Evolutionary conservation across 495 filamentous ascomycete genomes (phyloP), one percentile per base, ranked within the genome.

Genomic region (Aspergillus hancockii): DNA sequence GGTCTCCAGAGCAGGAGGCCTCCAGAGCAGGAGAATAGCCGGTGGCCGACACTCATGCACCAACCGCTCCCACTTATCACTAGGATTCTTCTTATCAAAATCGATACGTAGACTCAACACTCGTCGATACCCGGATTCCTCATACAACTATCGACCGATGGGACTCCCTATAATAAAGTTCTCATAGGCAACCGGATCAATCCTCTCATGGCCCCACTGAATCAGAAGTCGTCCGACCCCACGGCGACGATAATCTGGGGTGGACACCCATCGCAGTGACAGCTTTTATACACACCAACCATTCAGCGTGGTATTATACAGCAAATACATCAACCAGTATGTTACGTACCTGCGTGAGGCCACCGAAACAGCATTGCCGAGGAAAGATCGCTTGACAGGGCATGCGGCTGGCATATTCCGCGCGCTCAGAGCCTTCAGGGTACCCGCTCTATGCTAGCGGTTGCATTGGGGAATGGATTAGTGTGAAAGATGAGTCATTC

Each of bases 91-190:
- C 40, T 64, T 67, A 31, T 54, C 43, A 12, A 68, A 66, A 31
- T 66, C 57, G 12, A 70, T 31, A 30, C 62, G 40, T 19, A 67
- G 46, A 8, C 63, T 55, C 46, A 63, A 64, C 12, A 71, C 34
- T 32, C 59, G 52, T 5, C 64, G 50, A 41, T 75, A 68, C 22
- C 67, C 70, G 49, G 66, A 70, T 18, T 66, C 62, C 38, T 72
- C 68, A 58, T 78, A 75, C n/a, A 74, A 40, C 36, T 66, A 71
- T 19, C 71, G 69, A 13, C 76, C 80, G 16, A 63, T 50, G n/a
- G 71, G 70, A 34, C 69, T 67, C 1, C 67, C 61, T 59, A 72
- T 69, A 1, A 75, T 55, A 21, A 68, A 73, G 25, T 69, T 68
- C 41, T 75, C 71, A n/a, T 73, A 55, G 0, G 68, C 67, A 43